These are phyloP conservation scores for Cocos nucifera DNA, from an alignment of 176 grass and related monocot species.

Conservation along the genomic window DNA sequence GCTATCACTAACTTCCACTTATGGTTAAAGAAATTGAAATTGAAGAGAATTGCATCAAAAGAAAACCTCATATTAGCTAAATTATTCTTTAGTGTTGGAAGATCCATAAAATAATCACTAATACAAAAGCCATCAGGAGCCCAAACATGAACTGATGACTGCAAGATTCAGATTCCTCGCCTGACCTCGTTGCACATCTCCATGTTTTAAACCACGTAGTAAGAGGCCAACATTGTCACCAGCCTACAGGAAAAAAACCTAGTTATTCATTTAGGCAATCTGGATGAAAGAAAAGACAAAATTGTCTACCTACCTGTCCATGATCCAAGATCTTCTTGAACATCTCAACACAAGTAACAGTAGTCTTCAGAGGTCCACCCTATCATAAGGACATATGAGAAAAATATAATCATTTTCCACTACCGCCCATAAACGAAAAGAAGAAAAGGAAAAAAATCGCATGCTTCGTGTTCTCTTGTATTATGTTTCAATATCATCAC, in stretches of 20 bases:
- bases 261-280: not conserved
- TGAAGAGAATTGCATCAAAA: no score
- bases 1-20: no score
- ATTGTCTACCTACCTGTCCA: slow-evolving; percentile 53
- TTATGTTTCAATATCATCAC: no score
- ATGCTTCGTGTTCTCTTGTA: no score
- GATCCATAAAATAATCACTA: no score
- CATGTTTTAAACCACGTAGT: slow-evolving; percentile 86
- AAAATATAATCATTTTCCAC: not conserved
- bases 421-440: no score
- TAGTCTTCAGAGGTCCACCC: slow-evolving; percentile 79
- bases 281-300: not conserved
- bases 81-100: no score
- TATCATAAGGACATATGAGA: slow-evolving; percentile 14
- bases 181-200: slow-evolving; percentile 90
- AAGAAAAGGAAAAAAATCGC: no score
- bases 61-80: no score
- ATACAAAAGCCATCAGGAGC: no score
- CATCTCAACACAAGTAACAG: slow-evolving; percentile 99
- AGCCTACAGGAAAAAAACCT: slow-evolving; percentile 31
- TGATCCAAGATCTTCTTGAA: slow-evolving; percentile 98
- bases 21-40: no score
- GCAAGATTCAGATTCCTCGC: slow-evolving; percentile 17
- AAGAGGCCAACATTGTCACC: slow-evolving; percentile 97
- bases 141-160: no score